Percentiles rank a stretch among this genome's conserved stretches.
These are phyloP conservation scores for Oxyria digyna DNA, from an alignment of 148 eudicot species.

Conservation along the genomic window DNA sequence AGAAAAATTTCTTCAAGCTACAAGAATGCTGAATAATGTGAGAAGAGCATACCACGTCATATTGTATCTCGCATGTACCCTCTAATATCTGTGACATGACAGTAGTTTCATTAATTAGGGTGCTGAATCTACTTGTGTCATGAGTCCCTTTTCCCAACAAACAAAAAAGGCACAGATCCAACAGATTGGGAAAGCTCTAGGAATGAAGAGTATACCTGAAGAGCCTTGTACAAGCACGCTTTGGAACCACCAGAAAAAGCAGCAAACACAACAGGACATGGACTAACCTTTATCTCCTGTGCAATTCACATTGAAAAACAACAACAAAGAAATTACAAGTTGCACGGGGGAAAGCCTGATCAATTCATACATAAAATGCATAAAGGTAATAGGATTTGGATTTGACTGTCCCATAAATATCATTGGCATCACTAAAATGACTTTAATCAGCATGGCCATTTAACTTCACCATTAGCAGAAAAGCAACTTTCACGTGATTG, in stretches of 20 bases:
- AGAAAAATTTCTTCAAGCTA: background rate
- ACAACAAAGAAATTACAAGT: background rate
- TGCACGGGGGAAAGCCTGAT: background rate
- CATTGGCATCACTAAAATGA: background rate
- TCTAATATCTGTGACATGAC: background rate
- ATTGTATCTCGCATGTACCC: background rate
- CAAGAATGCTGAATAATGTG: background rate
- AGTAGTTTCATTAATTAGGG: background rate
- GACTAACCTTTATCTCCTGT: conserved; percentile 65
- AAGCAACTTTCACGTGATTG: background rate
- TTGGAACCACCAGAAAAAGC: conserved; percentile 96
- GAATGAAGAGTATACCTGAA: conserved; percentile 43
- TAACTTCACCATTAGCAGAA: background rate
- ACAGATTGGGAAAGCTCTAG: background rate
- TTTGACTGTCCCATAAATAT: background rate
- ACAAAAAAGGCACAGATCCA: background rate
- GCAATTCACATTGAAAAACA: background rate
- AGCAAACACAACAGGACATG: conserved; percentile 77
- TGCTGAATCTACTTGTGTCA: background rate
- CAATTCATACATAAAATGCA: background rate
- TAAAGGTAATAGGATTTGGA: background rate
- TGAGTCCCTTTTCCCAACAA: background rate
- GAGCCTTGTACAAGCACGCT: conserved; percentile 87
- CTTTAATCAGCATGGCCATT: background rate
- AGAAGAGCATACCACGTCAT: background rate